Evolutionary conservation across 1,284 basidiomycete genomes (phyloP), one percentile per base, ranked within the genome.

Genomic region (Marasmius fiardii): DNA sequence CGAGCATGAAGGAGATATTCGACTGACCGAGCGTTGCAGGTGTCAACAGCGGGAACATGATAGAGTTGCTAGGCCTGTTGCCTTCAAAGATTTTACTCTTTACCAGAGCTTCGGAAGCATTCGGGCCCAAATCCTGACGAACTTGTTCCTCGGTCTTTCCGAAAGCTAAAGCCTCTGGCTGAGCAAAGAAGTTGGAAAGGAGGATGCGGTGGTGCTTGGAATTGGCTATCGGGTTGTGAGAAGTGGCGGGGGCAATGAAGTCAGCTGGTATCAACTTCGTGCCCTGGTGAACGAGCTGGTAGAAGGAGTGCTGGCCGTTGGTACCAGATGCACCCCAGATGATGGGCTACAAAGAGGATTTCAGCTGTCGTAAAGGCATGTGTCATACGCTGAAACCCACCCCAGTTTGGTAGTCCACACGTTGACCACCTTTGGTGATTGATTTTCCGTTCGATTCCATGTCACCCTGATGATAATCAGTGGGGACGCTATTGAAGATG

Each of bases 371-470:
- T 39, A 23, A n/a, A 12, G 47, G 41, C 41, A 3, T 48, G 18
- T 16, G 14, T 14, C 53, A 24, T 28, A 10, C 14, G 4, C 4
- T 33, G 12, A 10, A 16, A 79, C 88, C 52, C 74, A 93, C 90
- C 43, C 96, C 97, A 52, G 96, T 99, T 78, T 99, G 88, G 77
- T 98, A 99, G 75, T 92, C 74, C 20, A 99, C 96, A 52, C 91
- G 88, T 61, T 93, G 80, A 20, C 95, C 96, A 63, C 86, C 81
- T 78, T 98, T 99, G 65, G 95, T 98, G 62, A 98, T 82, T 59
- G 86, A 92, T 80, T 99, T 99, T 60, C 96, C 96, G 74, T 99
- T 98, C 21, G 94, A 97, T 76, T 99, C 96, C 96, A 99, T 99
- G 74, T 99, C 96, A 47, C 95, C 95, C 78, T 54, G 26, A 16